Evolutionary conservation across 345 rosid species (phyloP).

Genomic region (Salix caprea): DNA sequence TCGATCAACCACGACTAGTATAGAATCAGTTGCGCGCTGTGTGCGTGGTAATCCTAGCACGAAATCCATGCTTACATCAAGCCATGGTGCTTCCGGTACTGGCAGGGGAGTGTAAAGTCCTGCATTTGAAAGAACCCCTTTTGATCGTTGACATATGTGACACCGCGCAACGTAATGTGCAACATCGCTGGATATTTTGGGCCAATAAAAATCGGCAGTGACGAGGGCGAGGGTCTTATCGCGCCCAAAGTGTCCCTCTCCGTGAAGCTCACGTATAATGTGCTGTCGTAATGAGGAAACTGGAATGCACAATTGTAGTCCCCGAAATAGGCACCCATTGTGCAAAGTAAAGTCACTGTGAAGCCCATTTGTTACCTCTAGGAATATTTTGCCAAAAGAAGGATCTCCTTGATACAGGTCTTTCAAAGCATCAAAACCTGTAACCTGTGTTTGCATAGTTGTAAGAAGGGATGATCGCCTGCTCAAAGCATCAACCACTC

Average conservation of each 20-base stretch:
- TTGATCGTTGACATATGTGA: neutral
- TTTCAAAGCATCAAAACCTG: no score
- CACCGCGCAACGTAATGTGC: neutral
- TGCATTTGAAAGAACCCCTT: neutral
- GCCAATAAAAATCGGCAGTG: neutral
- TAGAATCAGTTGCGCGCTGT: neutral
- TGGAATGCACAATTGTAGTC: neutral
- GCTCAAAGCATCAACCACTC: neutral
- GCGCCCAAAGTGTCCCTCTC: neutral
- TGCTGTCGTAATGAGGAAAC: neutral
- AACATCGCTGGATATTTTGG: neutral
- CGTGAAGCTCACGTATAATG: neutral
- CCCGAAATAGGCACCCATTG: neutral
- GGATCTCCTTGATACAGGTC: no score
- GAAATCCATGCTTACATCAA: neutral
- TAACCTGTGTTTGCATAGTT: rapidly evolving
- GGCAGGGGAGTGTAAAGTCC: neutral
- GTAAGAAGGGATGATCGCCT: no score
- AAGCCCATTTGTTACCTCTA: no score
- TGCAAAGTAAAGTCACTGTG: neutral
- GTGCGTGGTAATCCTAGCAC: neutral
- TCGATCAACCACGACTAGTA: neutral
- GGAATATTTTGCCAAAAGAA: no score
- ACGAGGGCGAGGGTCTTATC: neutral
- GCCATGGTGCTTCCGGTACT: neutral